A percentile compares a stretch with the other conserved stretches of the same genome.
Evolutionary conservation across 2,329 filamentous ascomycete species (phyloP).

Genomic region (Colletotrichum agaves): DNA sequence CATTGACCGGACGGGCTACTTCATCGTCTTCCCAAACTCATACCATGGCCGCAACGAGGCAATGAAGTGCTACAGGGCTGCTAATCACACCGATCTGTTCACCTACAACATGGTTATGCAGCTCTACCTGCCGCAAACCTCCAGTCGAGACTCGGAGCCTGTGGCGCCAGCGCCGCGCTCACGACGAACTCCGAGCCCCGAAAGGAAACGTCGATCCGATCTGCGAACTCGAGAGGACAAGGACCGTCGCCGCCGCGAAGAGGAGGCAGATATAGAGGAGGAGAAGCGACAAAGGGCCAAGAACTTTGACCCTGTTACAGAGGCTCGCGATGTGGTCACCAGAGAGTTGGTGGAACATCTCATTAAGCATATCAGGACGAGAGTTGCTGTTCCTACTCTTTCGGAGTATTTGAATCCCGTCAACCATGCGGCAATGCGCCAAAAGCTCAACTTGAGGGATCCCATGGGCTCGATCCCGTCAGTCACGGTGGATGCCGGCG

Average conservation of each 20-base stretch:
- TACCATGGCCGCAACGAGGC: conserved; percentile 82
- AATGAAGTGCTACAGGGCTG: conserved; percentile 80
- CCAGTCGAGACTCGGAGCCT: conserved; percentile 27
- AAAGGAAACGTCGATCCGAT: conserved; percentile 51
- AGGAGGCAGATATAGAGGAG: conserved; percentile 85
- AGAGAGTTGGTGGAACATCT: conserved; percentile 88
- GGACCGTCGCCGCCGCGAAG: conserved; percentile 74
- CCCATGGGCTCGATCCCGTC: conserved; percentile 48
- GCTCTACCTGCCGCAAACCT: conserved; percentile 59
- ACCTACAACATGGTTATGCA: conserved; percentile 94
- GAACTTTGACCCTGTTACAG: conserved; percentile 88
- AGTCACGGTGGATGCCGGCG: conserved; percentile 68
- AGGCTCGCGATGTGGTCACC: conserved; percentile 82
- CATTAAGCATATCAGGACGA: conserved; percentile 87
- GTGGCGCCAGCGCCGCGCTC: conserved; percentile 40
- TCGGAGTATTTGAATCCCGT: conserved; percentile 85
- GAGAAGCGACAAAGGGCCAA: conserved; percentile 89
- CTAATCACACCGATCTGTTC: conserved; percentile 86
- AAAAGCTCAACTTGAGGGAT: conserved; percentile 71
- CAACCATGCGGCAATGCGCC: conserved; percentile 82
- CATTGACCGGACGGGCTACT: conserved; percentile 88
- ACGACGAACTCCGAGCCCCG: conserved; percentile 50
- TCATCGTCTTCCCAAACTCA: conserved; percentile 87
- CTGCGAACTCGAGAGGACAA: conserved; percentile 71
- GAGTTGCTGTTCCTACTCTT: conserved; percentile 83